A percentile compares a stretch with the other conserved stretches of the same genome.
These are phyloP conservation scores for Aspergillus sclerotiicarbonarius DNA, from an alignment of 495 filamentous ascomycete species.

Conservation along the genomic window DNA sequence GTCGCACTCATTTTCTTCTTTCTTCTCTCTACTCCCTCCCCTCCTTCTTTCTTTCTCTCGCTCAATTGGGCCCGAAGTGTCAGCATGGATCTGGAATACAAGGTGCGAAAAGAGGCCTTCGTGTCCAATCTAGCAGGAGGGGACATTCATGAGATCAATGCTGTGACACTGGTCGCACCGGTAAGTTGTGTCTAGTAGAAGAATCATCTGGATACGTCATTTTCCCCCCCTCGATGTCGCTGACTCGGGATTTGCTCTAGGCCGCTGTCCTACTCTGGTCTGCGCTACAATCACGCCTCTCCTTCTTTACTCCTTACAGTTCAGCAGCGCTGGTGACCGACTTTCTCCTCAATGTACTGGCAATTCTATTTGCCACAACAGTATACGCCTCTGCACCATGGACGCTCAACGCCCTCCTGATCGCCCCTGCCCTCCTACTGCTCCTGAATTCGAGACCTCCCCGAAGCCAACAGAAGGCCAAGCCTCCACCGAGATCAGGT, in stretches of 20 bases:
- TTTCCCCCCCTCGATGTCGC: background rate
- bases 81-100: conserved; percentile 67
- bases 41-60: background rate
- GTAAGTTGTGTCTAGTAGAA: conserved; percentile 48
- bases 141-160: conserved; percentile 78
- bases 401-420: conserved; percentile 71
- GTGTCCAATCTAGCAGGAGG: conserved; percentile 92
- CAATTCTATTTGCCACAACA: conserved; percentile 79
- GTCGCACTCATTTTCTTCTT: background rate
- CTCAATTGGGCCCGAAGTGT: background rate
- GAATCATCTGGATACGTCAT: background rate
- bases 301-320: conserved; percentile 76
- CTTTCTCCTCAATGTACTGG: conserved; percentile 81
- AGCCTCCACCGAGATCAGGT: conserved; percentile 50
- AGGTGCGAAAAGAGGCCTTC: conserved; percentile 88
- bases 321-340: conserved; percentile 68
- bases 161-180: conserved; percentile 77
- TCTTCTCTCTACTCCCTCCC: background rate
- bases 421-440: conserved; percentile 65
- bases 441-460: conserved; percentile 48
- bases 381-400: conserved; percentile 75
- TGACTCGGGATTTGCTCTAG: conserved; percentile 40
- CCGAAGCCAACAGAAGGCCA: conserved; percentile 50
- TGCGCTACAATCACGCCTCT: conserved; percentile 79
- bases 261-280: conserved; percentile 84